phyloP scores from a whole-genome alignment of 176 grass and related monocot species.

The Carex parvula region DNA sequence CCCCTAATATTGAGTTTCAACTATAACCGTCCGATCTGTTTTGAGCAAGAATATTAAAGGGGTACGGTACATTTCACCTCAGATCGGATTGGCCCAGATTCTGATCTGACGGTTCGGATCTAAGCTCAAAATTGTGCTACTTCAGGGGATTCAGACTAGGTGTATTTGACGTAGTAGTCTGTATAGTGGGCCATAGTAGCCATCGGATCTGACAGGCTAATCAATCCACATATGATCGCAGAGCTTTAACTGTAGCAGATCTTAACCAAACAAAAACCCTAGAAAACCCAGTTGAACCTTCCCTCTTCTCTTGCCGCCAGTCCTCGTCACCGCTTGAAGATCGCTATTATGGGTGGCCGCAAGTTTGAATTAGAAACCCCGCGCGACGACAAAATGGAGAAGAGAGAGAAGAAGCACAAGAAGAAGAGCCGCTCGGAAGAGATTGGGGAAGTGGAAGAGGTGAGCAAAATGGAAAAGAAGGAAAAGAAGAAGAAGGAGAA shows the following conservation, averaged over 20 bases:
- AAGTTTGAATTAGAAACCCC: conserved; percentile 2
- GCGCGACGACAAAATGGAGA: not conserved
- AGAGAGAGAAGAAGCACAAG: conserved; percentile 25
- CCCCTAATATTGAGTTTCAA: too few species aligned
- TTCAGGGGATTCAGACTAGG: not conserved
- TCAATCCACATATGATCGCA: not conserved
- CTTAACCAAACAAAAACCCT: conserved; percentile 5
- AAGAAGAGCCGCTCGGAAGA: conserved; percentile 17
- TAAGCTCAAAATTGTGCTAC: too few species aligned
- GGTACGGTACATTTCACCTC: too few species aligned
- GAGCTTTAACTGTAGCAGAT: not conserved
- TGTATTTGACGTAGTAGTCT: not conserved
- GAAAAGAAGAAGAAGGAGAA: conserved; percentile 13
- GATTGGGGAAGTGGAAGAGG: not conserved
- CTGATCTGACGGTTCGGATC: too few species aligned
- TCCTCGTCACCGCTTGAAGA: conserved; percentile 7
- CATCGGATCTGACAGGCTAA: not conserved
- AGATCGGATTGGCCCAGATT: too few species aligned
- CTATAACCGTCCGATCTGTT: too few species aligned
- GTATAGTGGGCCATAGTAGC: not conserved
- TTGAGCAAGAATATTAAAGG: too few species aligned
- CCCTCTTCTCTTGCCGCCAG: conserved; percentile 16
- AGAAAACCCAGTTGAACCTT: not conserved
- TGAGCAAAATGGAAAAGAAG: conserved; percentile 3
- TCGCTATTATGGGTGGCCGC: conserved; percentile 20